Percentiles rank a stretch among this genome's conserved stretches.
phyloP scores from a whole-genome alignment of 2,329 filamentous ascomycete species.

The Diaporthe citriasiana region DNA sequence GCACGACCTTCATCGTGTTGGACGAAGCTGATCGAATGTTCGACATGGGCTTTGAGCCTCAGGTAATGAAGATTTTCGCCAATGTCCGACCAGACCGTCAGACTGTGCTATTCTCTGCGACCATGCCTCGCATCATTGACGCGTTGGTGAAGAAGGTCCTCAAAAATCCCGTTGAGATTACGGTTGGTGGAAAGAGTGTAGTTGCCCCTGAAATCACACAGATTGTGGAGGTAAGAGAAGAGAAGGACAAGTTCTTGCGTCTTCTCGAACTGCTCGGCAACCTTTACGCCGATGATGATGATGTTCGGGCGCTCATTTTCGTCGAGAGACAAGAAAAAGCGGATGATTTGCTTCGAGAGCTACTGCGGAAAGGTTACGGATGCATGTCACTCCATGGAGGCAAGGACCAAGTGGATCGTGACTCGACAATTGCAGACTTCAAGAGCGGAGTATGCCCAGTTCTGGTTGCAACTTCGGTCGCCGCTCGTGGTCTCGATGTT shows the following conservation, averaged over 20 bases:
- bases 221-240: slow-evolving; percentile 87
- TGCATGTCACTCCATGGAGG: slow-evolving; percentile 96
- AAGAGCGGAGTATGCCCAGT: slow-evolving; percentile 92
- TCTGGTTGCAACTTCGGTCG: slow-evolving; percentile 94
- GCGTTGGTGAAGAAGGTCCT: slow-evolving; percentile 90
- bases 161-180: slow-evolving; percentile 88
- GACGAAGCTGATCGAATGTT: slow-evolving; percentile 99
- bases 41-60: slow-evolving; percentile 99
- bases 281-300: slow-evolving; percentile 88
- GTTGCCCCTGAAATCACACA: slow-evolving; percentile 95
- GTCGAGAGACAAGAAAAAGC: slow-evolving; percentile 93
- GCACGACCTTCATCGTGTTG: slow-evolving; percentile 93
- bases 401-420: slow-evolving; percentile 93
- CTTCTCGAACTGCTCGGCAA: slow-evolving; percentile 90
- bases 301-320: slow-evolving; percentile 90
- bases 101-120: slow-evolving; percentile 95
- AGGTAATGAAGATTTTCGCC: slow-evolving; percentile 95
- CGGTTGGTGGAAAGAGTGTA: slow-evolving; percentile 88
- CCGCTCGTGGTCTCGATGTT: slow-evolving; percentile 93
- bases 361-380: slow-evolving; percentile 87
- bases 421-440: slow-evolving; percentile 93
- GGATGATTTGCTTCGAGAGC: slow-evolving; percentile 82
- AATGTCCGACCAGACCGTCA: slow-evolving; percentile 94
- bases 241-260: slow-evolving; percentile 86
- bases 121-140: slow-evolving; percentile 94